Evolutionary conservation across 768 basidiomycete genomes (phyloP).

Genomic region (Pulveroboletus sp.): DNA sequence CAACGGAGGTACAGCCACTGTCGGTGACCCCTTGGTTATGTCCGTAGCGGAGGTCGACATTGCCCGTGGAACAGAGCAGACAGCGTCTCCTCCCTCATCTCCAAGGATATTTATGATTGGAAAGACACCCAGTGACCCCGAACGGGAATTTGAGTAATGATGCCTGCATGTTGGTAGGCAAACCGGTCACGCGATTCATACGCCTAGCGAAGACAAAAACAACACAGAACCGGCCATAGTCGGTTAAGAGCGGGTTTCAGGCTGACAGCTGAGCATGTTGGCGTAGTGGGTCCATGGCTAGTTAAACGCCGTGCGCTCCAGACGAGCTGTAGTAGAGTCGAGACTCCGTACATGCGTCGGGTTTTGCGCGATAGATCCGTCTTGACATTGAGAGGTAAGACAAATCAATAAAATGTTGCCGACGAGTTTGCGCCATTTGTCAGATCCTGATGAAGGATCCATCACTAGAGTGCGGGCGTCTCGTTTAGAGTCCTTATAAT

Average conservation of each 20-base stretch:
- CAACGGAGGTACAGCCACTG: background rate
- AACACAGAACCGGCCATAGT: background rate
- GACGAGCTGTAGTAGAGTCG: background rate
- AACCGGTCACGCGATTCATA: constrained; percentile 3
- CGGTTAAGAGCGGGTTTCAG: background rate
- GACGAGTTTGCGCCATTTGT: background rate
- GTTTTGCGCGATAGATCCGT: background rate
- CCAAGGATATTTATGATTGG: background rate
- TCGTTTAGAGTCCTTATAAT: background rate
- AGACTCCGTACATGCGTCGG: background rate
- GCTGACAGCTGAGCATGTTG: background rate
- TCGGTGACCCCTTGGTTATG: background rate
- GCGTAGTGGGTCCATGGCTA: background rate
- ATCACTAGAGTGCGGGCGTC: background rate
- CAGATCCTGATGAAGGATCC: background rate
- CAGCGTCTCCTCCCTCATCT: background rate
- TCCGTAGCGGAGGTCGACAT: background rate
- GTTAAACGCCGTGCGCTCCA: background rate
- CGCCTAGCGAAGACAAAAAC: background rate
- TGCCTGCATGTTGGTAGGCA: background rate
- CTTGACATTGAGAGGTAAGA: background rate
- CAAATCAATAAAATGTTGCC: background rate
- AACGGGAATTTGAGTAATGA: background rate
- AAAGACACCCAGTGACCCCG: background rate
- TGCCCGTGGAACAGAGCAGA: background rate